Evolutionary conservation across 2,329 filamentous ascomycete species (phyloP), one percentile per base, ranked within the genome.

Genomic region (Truncatella angustata): DNA sequence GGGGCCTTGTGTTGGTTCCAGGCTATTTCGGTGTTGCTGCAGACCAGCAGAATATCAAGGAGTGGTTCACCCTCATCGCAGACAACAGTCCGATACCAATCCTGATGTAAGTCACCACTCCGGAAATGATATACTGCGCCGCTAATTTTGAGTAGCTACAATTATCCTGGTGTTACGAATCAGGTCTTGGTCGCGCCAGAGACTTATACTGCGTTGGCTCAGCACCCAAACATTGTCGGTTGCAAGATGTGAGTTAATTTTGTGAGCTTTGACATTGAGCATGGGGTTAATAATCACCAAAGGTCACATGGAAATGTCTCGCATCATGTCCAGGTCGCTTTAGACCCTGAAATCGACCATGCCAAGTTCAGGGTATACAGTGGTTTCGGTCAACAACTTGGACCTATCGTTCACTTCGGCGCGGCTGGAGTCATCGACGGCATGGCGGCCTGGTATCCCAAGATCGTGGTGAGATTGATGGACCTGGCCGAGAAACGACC

Each of bases 391-490:
- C 84, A 87, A 61, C 85, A 87, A 66, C 76, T 88, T 9, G 78
- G 83, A 0, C 83, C 85, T 1, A 81, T 85, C 14, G 74, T 88
- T 2, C 70, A 80, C 32, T 79, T 87, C 53, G 83, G 84, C 43
- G 82, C 81, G 14, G 82, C 80, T 5, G 85, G 84, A 14, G 82
- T 84, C 21, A 87, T 88, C 54, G 85, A 88, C 55, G 85, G 83
- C 14, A 73, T 86, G 20, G 83, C 84, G 2, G 82, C 80, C 11
- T 79, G 85, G 63, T 88, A 82, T 63, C 85, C 85, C 14, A 81
- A 81, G 63, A 80, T 81, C 0, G 78, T 88, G 1, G 77, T 82
- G 14, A 69, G 74, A 12, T 70, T 88, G 3, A 85, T 81, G 69
- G 68, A 75, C 16, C 68, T 86, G 9, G 62, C 67, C 11, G 58